Evolutionary conservation across 2,329 filamentous ascomycete genomes (phyloP).

Genomic region (Neofusicoccum sp.): DNA sequence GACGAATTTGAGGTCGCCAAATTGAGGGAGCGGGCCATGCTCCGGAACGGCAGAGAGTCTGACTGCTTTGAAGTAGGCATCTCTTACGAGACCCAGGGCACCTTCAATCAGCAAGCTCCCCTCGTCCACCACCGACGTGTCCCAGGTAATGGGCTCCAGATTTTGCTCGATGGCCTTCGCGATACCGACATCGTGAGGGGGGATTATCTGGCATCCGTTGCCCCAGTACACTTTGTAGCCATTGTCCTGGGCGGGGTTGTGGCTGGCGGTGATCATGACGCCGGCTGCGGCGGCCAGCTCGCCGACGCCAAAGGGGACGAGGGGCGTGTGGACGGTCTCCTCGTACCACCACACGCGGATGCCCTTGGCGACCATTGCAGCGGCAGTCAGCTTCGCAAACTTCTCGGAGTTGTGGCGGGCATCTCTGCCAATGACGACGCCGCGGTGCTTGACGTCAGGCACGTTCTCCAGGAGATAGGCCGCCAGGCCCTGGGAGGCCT

Average conservation of each 20-base stretch:
- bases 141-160: slow-evolving; percentile 55
- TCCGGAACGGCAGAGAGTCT: slow-evolving; percentile 41
- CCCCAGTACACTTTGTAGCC: slow-evolving; percentile 70
- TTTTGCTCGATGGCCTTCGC: slow-evolving; percentile 59
- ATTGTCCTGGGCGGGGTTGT: slow-evolving; percentile 66
- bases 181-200: slow-evolving; percentile 63
- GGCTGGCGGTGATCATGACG: slow-evolving; percentile 68
- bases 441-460: slow-evolving; percentile 45
- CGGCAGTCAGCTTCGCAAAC: slow-evolving; percentile 63
- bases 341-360: slow-evolving; percentile 64
- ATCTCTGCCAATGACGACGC: slow-evolving; percentile 65
- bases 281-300: slow-evolving; percentile 59
- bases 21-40: slow-evolving; percentile 28
- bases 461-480: slow-evolving; percentile 57
- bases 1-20: slow-evolving; percentile 45
- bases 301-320: slow-evolving; percentile 63
- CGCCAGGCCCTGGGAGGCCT: slow-evolving; percentile 67
- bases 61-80: slow-evolving; percentile 49
- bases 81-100: slow-evolving; percentile 43
- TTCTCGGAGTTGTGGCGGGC: slow-evolving; percentile 64
- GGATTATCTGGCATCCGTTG: slow-evolving; percentile 68
- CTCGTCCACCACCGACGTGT: slow-evolving; percentile 46
- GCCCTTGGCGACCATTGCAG: slow-evolving; percentile 60
- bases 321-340: slow-evolving; percentile 59
- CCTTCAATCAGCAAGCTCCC: slow-evolving; percentile 44